Base-by-base conservation (phyloP, 371 early-diverging fungal genomes). In the Chytridiales sp. region DNA sequence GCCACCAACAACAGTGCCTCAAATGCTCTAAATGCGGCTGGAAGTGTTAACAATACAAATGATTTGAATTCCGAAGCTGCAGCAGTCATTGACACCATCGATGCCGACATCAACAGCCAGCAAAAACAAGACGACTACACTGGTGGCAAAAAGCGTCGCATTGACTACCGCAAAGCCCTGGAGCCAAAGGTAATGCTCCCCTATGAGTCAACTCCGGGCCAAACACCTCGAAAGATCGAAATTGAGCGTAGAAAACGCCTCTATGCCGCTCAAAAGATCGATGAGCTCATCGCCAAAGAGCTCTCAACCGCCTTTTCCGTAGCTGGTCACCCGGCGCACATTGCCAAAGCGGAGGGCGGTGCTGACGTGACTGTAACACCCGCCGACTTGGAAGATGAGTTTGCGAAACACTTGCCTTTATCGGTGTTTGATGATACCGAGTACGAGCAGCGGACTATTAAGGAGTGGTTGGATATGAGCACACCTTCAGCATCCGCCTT, bases 101-200 rank as follows among this genome's bases (percentile, higher is more conserved):
- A 35, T 15, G 49, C 11, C 49, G 49, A 4, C 32, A 13, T 3
- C 31, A 3, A 3, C 36, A 19, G 42, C 52, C 40, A 5, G 31
- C 5, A 4, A 50, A 22, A 47, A 26, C 3, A 40, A 21, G 17
- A 17, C 41, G 31, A 1, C 31, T 17, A 24, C 21, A 0, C 8
- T 5, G 1, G 17, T 51, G 21, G 17, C 55, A 32, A 48, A 56
- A 42, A 24, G 41, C 29, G 4, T 2, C 19, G 22, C 1, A 38
- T 60, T 5, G 56, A 73, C 55, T 76, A 66, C 47, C 56, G 54
- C 19, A 75, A 72, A 44, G 76, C 71, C 17, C 50, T 81, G 5
- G 76, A 82, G 56, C 82, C 82, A 3, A 82, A 82, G 56, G 81
- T 82, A 1, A 59, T 76, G 56, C 57, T 73, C 13, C 75, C 77